Base-by-base conservation (phyloP, 2,329 filamentous ascomycete species). In the Sporothrix inflata region DNA sequence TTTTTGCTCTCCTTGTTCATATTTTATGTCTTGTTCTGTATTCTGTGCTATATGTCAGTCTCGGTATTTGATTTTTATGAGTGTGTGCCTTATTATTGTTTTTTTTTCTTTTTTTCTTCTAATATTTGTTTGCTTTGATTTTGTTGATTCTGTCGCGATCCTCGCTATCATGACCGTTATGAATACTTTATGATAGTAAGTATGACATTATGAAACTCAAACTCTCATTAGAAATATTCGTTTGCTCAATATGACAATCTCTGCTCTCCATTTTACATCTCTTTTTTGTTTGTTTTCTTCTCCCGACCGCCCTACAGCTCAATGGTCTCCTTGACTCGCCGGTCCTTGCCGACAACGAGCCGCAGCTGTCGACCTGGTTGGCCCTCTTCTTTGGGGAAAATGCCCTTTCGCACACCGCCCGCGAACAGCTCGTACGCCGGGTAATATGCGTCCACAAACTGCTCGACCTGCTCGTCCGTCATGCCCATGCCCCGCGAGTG, bases 401-500 rank as follows among this genome's bases (percentile, higher is more conserved):
- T 82, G 1, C 90, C 90, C 34, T 80, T 78, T 71, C 90, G 84
- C 72, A 92, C 78, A 21, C 83, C 85, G 40, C 89, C 86, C 1
- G 86, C 87, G 77, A 88, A 93, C 12, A 93, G 84, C 82, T 93
- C 91, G 76, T 93, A 93, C 1, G 89, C 90, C 4, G 91, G 91
- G 77, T 90, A 92, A 80, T 93, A 89, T 0, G 84, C 87, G 74
- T 89, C 86, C 40, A 89, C 92, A 80, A 97, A 97, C 63, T 86
- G 84, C 72, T 89, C 84, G 57, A 97, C 93, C 79, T 95, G 88
- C 71, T 93, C 91, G 76, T 93, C 90, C 1, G 89, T 91, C 94
- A 97, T 97, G 40, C 93, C 94, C 0, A 85, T 86, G 9, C 92
- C 93, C 75, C 87, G 91, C 27, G 85, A 82, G 8, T 83, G 83